Evolutionary conservation across 805 yeast genomes (phyloP).

Genomic region (Candida parachauliodes): DNA sequence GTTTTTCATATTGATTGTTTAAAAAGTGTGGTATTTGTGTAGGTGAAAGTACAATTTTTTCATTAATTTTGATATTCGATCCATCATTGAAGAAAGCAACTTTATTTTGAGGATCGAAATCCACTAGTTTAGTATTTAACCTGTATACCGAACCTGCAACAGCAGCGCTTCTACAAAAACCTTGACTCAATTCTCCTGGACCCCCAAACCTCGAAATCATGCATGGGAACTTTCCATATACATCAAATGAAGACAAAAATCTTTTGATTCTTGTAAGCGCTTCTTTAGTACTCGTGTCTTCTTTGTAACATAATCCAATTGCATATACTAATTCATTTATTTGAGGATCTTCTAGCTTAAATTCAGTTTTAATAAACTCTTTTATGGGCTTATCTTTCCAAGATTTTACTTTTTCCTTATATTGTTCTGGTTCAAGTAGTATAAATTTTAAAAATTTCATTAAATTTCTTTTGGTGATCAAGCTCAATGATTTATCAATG

Average conservation of each 20-base stretch:
- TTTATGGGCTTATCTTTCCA: slow-evolving; percentile 55
- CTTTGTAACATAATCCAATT: slow-evolving; percentile 70
- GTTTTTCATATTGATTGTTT: slow-evolving; percentile 37
- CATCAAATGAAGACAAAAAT: slow-evolving; percentile 79
- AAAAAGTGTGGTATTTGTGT: slow-evolving; percentile 50
- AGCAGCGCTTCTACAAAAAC: slow-evolving; percentile 96
- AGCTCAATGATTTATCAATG: slow-evolving; percentile 75
- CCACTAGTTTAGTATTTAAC: slow-evolving; percentile 60
- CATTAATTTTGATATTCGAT: slow-evolving; percentile 67
- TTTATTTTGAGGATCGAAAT: slow-evolving; percentile 63
- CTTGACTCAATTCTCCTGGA: slow-evolving; percentile 93
- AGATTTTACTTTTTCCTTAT: slow-evolving; percentile 53
- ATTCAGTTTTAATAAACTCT: slow-evolving; percentile 58
- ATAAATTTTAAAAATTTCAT: slow-evolving; percentile 93
- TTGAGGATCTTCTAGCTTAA: slow-evolving; percentile 70
- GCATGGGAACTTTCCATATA: slow-evolving; percentile 93
- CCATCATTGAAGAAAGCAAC: slow-evolving; percentile 76
- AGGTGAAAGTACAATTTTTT: slow-evolving; percentile 75
- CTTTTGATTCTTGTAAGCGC: slow-evolving; percentile 82
- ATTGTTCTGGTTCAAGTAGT: slow-evolving; percentile 45
- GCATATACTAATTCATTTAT: slow-evolving; percentile 81
- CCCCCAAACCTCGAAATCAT: slow-evolving; percentile 92
- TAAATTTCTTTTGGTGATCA: slow-evolving; percentile 73
- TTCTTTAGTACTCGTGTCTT: slow-evolving; percentile 60
- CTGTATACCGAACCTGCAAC: slow-evolving; percentile 96